phyloP scores from a whole-genome alignment of 805 yeast species.

The Vanderwaltozyma tropicalis region DNA sequence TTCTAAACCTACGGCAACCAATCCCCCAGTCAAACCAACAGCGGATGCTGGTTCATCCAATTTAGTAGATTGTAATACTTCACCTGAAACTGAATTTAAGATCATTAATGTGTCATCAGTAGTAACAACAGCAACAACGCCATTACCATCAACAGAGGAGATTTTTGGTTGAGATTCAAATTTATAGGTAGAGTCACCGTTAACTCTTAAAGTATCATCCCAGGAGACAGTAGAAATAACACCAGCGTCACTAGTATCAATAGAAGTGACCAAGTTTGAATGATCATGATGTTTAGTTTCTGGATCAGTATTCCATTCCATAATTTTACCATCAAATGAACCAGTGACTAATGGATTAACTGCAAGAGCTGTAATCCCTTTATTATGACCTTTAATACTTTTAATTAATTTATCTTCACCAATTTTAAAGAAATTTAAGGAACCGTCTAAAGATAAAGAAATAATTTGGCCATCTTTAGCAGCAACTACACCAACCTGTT shows the following conservation, averaged over 20 bases:
- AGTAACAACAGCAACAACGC: slow-evolving; percentile 35
- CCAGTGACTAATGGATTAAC: slow-evolving; percentile 42
- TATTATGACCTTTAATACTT: slow-evolving; percentile 68
- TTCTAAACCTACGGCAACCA: slow-evolving; percentile 42
- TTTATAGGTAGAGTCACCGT: slow-evolving; percentile 13
- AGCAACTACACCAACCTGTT: slow-evolving; percentile 66
- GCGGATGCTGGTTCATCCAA: slow-evolving; percentile 37
- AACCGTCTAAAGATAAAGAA: slow-evolving; percentile 63
- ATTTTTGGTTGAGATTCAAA: slow-evolving; percentile 43
- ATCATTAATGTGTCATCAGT: slow-evolving; percentile 33
- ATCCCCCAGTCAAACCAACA: slow-evolving; percentile 34
- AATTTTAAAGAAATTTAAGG: slow-evolving; percentile 47
- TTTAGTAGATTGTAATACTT: slow-evolving; percentile 19
- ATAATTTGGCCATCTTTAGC: slow-evolving; percentile 48
- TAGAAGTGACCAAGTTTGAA: slow-evolving; percentile 53
- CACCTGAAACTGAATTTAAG: slow-evolving; percentile 28
- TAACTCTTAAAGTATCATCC: slow-evolving; percentile 65
- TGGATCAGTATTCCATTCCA: slow-evolving; percentile 43
- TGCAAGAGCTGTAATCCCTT: slow-evolving; percentile 56
- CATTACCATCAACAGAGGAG: slow-evolving; percentile 30
- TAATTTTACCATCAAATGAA: slow-evolving; percentile 69
- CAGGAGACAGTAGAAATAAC: slow-evolving; percentile 58
- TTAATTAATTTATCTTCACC: slow-evolving; percentile 27
- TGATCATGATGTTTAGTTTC: slow-evolving; percentile 38
- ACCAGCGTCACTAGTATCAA: slow-evolving; percentile 27